These are phyloP conservation scores for Pleurotus tuber-regium DNA, from an alignment of 768 basidiomycete species.

Conservation along the genomic window DNA sequence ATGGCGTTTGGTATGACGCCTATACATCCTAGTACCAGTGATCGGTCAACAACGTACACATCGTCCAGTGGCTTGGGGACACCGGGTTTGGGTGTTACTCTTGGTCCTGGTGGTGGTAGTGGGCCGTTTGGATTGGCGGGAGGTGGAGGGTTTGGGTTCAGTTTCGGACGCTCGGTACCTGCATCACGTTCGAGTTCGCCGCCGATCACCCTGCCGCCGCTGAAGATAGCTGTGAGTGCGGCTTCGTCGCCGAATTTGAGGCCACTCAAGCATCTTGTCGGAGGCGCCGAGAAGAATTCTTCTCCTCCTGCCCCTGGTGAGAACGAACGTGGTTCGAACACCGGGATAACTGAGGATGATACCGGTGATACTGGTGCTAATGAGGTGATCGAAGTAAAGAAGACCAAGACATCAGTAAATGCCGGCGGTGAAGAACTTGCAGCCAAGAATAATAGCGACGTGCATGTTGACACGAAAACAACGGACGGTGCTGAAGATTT, in stretches of 20 bases:
- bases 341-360: constrained; percentile 11
- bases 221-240: constrained; percentile 40
- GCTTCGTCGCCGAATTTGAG: constrained; percentile 7
- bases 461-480: neutral
- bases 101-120: neutral
- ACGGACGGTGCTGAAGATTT: constrained; percentile 11
- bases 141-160: constrained; percentile 4
- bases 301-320: constrained; percentile 6
- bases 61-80: constrained; percentile 13
- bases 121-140: no score
- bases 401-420: neutral
- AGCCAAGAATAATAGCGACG: neutral
- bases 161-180: constrained; percentile 38
- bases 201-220: constrained; percentile 69
- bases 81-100: neutral
- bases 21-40: constrained; percentile 39
- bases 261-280: constrained; percentile 6
- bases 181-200: constrained; percentile 64
- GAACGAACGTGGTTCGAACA: constrained; percentile 10
- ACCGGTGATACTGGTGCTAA: constrained; percentile 11
- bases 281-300: neutral
- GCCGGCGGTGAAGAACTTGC: neutral
- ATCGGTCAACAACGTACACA: constrained; percentile 18
- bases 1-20: constrained; percentile 93
- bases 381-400: constrained; percentile 15